A percentile compares a stretch with the other conserved stretches of the same genome.
phyloP scores from a whole-genome alignment of 2,329 filamentous ascomycete species.

The Thelonectria blattea region DNA sequence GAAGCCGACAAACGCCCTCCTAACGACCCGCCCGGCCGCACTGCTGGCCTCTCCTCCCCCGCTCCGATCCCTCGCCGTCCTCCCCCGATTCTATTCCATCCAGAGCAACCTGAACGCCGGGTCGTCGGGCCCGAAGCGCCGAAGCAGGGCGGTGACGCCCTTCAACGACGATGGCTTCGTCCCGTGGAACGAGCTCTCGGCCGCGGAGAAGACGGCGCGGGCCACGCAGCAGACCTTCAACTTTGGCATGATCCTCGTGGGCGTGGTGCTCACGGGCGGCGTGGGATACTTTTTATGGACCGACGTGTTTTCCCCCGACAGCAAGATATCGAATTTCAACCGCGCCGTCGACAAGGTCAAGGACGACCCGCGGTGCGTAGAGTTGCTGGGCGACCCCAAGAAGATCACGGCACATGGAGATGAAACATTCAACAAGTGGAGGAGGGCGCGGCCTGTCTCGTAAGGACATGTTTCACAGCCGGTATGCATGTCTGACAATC shows the following conservation, averaged over 20 bases:
- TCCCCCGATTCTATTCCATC: constrained; percentile 63
- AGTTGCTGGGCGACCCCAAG: constrained; percentile 75
- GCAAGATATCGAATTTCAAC: constrained; percentile 88
- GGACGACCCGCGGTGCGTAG: constrained; percentile 71
- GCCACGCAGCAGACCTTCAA: constrained; percentile 93
- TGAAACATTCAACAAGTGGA: constrained; percentile 81
- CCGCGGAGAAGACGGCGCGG: constrained; percentile 78
- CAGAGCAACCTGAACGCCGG: constrained; percentile 53
- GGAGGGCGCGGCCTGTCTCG: constrained; percentile 67
- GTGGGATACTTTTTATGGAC: constrained; percentile 79
- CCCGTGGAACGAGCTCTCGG: constrained; percentile 78
- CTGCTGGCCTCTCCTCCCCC: constrained; percentile 37
- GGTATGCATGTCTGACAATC: constrained; percentile 35
- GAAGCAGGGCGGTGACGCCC: constrained; percentile 75
- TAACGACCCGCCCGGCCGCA: constrained; percentile 43
- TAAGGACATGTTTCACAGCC: constrained; percentile 40
- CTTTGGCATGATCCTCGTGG: constrained; percentile 76
- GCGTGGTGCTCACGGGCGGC: constrained; percentile 79
- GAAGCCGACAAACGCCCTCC: constrained; percentile 50
- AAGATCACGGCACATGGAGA: constrained; percentile 85
- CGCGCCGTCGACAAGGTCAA: constrained; percentile 82
- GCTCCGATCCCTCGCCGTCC: constrained; percentile 45
- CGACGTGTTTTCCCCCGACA: constrained; percentile 84
- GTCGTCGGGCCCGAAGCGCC: constrained; percentile 59
- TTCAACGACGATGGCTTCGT: constrained; percentile 86